Conservation (phyloP, 2,329 filamentous ascomycete genomes). For the Diaporthe capsici region DNA sequence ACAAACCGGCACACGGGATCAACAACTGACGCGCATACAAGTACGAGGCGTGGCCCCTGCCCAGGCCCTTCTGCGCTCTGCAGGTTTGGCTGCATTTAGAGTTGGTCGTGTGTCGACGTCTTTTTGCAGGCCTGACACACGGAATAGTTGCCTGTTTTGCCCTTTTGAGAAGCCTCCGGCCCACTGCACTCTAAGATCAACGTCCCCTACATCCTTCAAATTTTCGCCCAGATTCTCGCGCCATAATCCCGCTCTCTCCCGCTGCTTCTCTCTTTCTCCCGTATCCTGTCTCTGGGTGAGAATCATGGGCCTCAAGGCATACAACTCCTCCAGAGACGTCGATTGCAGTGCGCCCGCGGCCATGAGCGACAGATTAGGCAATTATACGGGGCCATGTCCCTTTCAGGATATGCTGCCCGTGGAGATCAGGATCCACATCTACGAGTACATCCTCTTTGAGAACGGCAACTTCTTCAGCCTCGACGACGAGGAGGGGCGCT, state of each 20-base stretch:
- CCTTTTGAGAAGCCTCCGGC: constrained; percentile 40
- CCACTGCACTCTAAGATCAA: constrained; percentile 36
- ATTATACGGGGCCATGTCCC: constrained; percentile 31
- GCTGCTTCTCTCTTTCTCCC: not conserved
- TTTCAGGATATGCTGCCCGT: constrained; percentile 37
- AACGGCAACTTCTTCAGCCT: constrained; percentile 42
- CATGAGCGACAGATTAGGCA: constrained; percentile 30
- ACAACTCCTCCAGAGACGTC: constrained; percentile 27
- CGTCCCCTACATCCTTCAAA: constrained; percentile 30
- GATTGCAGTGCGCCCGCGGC: constrained; percentile 14
- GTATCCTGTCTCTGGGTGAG: constrained; percentile 4
- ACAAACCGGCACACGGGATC: not conserved
- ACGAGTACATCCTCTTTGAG: constrained; percentile 41
- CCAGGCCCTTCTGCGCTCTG: not conserved
- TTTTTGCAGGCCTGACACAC: constrained; percentile 32
- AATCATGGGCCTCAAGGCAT: constrained; percentile 35
- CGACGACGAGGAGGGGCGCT: constrained; percentile 40
- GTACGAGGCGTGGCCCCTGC: constrained; percentile 16
- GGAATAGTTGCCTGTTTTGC: constrained; percentile 41
- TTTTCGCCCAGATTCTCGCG: constrained; percentile 22
- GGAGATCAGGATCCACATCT: constrained; percentile 41
- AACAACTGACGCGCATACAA: constrained; percentile 23
- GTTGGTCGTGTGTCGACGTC: constrained; percentile 29
- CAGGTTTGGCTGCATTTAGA: constrained; percentile 4
- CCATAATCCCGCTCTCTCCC: constrained; percentile 8